A percentile compares a stretch with the other conserved stretches of the same genome.
These are phyloP conservation scores for Kokia cookei DNA, from an alignment of 441 rosid species.

Conservation along the genomic window DNA sequence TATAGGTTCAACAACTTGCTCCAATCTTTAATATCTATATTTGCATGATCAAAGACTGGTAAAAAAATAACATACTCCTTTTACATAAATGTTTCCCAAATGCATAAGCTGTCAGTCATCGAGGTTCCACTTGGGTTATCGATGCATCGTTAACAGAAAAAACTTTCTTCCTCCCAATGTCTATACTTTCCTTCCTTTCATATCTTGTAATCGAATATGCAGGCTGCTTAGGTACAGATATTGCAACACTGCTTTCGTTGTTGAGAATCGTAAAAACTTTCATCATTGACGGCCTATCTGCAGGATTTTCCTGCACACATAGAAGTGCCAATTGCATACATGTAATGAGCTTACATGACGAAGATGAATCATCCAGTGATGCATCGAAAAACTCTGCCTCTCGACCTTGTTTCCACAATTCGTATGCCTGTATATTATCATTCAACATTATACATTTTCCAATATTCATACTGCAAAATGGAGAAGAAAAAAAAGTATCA, in stretches of 20 bases:
- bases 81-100: neutral
- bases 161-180: neutral
- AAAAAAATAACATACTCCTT: neutral
- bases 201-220: conserved; percentile 21
- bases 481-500: neutral
- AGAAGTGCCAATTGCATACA: conserved; percentile 28
- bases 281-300: conserved; percentile 29
- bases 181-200: neutral
- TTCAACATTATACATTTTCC: neutral
- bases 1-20: no score
- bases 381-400: conserved; percentile 26
- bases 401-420: conserved; percentile 19
- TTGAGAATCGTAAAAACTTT: conserved; percentile 27
- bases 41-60: no score
- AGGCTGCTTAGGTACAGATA: conserved; percentile 20
- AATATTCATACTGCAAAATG: neutral
- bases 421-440: conserved; percentile 25
- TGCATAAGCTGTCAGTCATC: conserved; percentile 7
- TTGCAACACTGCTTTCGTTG: neutral
- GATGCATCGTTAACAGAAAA: conserved; percentile 17
- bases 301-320: conserved; percentile 27
- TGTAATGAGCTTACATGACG: conserved; percentile 12
- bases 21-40: no score
- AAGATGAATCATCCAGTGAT: conserved; percentile 21
- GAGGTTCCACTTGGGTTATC: conserved; percentile 12